Conservation (phyloP, 2,329 filamentous ascomycete species). For the Aspergillus versicolor region DNA sequence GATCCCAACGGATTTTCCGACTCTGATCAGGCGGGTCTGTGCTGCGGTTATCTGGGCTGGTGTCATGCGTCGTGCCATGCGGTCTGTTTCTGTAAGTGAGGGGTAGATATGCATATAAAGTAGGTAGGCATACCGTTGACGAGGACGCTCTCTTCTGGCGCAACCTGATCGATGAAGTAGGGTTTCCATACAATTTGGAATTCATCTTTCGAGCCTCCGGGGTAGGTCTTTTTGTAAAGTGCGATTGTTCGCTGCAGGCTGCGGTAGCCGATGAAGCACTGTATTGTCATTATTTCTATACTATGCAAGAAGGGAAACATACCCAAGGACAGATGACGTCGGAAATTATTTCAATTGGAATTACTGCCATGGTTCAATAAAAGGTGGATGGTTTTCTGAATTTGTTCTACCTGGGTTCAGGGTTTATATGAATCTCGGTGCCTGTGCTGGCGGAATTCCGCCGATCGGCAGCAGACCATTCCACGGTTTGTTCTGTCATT, state of each 20-base stretch:
- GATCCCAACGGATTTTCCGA: constrained; percentile 16
- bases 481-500: background rate
- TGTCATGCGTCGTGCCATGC: constrained; percentile 20
- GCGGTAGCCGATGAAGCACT: constrained; percentile 45
- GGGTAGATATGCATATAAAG: too few species aligned
- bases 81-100: constrained; percentile 11
- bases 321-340: constrained; percentile 6
- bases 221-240: constrained; percentile 43
- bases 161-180: constrained; percentile 36
- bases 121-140: constrained; percentile 10
- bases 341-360: constrained; percentile 1
- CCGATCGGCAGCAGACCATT: background rate
- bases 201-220: constrained; percentile 33
- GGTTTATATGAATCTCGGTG: background rate
- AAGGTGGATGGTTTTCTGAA: background rate
- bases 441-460: constrained; percentile 1
- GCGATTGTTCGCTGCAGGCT: constrained; percentile 39
- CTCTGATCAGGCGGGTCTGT: constrained; percentile 18
- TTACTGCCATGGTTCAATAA: background rate
- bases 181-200: constrained; percentile 40
- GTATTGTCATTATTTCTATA: background rate
- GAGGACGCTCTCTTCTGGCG: constrained; percentile 14
- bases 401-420: background rate
- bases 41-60: constrained; percentile 14
- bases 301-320: background rate